Evolutionary conservation across 345 rosid genomes (phyloP).

Genomic region (Citrus sp.): DNA sequence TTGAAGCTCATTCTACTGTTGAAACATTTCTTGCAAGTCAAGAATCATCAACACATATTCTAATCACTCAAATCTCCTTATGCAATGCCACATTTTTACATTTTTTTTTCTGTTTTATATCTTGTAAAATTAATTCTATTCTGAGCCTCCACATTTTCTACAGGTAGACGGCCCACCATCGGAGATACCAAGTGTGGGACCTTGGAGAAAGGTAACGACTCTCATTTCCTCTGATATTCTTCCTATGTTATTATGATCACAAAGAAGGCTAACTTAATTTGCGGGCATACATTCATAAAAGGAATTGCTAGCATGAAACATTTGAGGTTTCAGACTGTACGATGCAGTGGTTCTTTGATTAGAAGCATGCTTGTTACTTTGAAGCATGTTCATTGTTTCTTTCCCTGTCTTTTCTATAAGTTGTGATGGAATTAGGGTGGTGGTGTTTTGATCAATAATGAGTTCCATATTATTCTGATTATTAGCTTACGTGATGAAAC

Average conservation of each 20-base stretch:
- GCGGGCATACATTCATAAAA: not conserved
- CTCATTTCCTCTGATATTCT: not conserved
- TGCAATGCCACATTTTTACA: not conserved
- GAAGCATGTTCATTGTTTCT: not conserved
- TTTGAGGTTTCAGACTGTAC: not conserved
- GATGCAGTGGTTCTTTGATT: not conserved
- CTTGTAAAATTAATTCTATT: not conserved
- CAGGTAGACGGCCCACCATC: slow-evolving; percentile 65
- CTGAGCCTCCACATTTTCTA: slow-evolving; percentile 17
- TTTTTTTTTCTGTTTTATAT: not conserved
- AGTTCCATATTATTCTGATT: not conserved
- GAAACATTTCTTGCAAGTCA: not conserved
- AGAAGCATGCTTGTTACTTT: not conserved
- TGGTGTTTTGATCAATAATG: not conserved
- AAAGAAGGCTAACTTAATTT: not conserved
- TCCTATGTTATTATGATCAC: not conserved
- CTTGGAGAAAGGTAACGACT: slow-evolving; percentile 86
- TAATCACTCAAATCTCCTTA: not conserved
- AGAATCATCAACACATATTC: not conserved
- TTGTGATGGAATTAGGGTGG: not conserved
- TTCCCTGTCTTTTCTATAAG: not conserved
- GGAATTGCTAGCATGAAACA: not conserved
- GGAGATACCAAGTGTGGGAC: slow-evolving; percentile 74
- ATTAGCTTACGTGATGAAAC: not conserved
- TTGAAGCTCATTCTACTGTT: not conserved